These are phyloP conservation scores for Pulveroboletus sp. DNA, from an alignment of 768 basidiomycete genomes.

Conservation along the genomic window DNA sequence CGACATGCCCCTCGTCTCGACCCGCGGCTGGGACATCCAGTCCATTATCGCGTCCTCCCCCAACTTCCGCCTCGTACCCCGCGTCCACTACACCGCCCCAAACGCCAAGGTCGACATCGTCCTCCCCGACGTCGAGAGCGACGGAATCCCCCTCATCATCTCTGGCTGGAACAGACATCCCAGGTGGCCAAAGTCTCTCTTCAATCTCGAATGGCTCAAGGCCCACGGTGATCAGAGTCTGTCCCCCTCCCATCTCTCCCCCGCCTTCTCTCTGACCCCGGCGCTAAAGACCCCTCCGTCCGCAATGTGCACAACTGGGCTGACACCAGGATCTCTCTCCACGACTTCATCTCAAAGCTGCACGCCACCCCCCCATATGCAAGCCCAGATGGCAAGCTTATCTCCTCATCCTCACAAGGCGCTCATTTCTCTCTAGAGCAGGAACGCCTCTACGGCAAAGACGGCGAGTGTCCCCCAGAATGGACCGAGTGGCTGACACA, in stretches of 20 bases:
- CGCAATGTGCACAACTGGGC: constrained; percentile 59
- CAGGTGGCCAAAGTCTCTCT: constrained; percentile 52
- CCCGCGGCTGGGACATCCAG: constrained; percentile 50
- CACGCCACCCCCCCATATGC: constrained; percentile 35
- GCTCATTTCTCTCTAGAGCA: constrained; percentile 37
- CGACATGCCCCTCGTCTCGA: constrained; percentile 29
- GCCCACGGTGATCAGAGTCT: constrained; percentile 31
- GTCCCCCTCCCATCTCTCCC: neutral
- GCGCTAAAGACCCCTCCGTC: constrained; percentile 48
- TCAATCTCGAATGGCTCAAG: constrained; percentile 53
- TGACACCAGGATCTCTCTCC: constrained; percentile 50
- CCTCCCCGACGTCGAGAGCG: constrained; percentile 45
- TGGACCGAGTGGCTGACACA: constrained; percentile 63
- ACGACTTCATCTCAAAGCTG: constrained; percentile 49
- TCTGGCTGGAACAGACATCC: constrained; percentile 52
- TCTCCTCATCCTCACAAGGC: neutral
- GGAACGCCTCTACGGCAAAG: constrained; percentile 73
- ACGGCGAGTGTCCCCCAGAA: constrained; percentile 58
- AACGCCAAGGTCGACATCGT: constrained; percentile 26
- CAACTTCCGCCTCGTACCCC: constrained; percentile 42
- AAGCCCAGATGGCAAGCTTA: constrained; percentile 36
- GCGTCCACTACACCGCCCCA: constrained; percentile 31
- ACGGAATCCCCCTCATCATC: constrained; percentile 62
- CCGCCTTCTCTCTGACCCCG: constrained; percentile 7
- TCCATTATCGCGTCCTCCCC: constrained; percentile 34